These are phyloP conservation scores for Isabelozyma gotoi DNA, from an alignment of 805 yeast species.

Conservation along the genomic window DNA sequence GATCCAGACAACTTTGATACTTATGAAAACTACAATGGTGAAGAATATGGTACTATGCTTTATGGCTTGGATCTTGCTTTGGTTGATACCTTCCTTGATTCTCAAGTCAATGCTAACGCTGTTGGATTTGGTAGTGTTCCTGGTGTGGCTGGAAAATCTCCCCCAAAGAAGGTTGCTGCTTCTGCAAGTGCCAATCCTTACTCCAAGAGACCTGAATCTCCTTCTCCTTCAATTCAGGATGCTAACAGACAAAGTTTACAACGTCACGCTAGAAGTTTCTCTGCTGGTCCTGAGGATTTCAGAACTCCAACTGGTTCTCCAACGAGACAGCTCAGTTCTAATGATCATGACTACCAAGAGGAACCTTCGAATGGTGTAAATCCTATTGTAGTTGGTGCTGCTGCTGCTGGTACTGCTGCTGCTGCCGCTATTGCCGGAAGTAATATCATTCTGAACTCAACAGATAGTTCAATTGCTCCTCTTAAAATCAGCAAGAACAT, in stretches of 20 bases:
- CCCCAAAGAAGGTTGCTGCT: slow-evolving; percentile 12
- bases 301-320: slow-evolving; percentile 30
- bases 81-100: slow-evolving; percentile 29
- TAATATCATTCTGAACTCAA: background rate
- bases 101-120: slow-evolving; percentile 4
- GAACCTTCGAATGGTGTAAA: background rate
- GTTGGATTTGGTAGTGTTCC: slow-evolving; percentile 16
- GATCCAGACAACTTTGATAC: slow-evolving; percentile 51
- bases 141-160: slow-evolving; percentile 3
- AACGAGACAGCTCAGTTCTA: slow-evolving; percentile 8
- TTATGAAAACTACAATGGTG: slow-evolving; percentile 50
- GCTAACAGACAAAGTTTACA: slow-evolving; percentile 10
- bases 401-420: slow-evolving; percentile 5
- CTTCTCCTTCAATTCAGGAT: slow-evolving; percentile 1
- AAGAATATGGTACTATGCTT: slow-evolving; percentile 52
- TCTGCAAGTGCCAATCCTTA: slow-evolving; percentile 3
- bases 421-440: slow-evolving; percentile 13
- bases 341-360: background rate
- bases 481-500: slow-evolving; percentile 1
- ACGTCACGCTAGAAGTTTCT: slow-evolving; percentile 35
- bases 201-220: slow-evolving; percentile 1
- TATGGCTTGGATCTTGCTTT: slow-evolving; percentile 59
- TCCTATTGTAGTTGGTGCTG: slow-evolving; percentile 1
- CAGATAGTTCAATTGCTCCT: slow-evolving; percentile 19
- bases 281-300: slow-evolving; percentile 35